Evolutionary conservation across 306 rosid species (phyloP).

Genomic region (Cucumis cinereus): DNA sequence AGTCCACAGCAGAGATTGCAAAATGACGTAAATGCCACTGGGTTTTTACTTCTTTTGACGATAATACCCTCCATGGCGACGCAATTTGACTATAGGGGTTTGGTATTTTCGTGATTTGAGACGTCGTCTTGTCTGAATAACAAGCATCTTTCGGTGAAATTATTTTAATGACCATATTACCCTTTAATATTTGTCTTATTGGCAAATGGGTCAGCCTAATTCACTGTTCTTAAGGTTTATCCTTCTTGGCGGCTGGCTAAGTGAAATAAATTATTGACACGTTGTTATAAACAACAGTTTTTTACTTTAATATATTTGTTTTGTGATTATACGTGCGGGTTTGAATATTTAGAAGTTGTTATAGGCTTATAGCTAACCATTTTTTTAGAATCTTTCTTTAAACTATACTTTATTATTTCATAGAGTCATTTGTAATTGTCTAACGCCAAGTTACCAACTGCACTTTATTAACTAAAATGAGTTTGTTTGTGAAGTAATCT

Average conservation of each 20-base stretch:
- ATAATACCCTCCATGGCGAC: not conserved
- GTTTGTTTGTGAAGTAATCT: not conserved
- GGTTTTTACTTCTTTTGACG: not conserved
- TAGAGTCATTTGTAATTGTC: not conserved
- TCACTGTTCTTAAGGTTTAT: not conserved
- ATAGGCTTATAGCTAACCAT: not conserved
- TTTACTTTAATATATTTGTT: not conserved
- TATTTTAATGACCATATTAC: not conserved
- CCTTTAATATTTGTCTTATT: constrained; percentile 5
- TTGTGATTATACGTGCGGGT: not conserved
- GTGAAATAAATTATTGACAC: not conserved
- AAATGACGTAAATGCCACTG: constrained; percentile 1
- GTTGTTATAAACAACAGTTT: not conserved
- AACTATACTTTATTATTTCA: not conserved
- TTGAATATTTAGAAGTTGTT: not conserved
- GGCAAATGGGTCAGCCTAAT: not conserved
- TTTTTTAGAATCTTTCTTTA: not conserved
- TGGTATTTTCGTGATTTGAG: constrained; percentile 4
- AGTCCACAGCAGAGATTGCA: constrained; percentile 5
- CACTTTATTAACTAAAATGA: no score
- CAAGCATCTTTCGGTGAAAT: constrained; percentile 2
- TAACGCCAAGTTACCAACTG: not conserved
- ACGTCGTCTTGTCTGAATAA: not conserved
- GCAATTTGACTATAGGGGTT: not conserved
- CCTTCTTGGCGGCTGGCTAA: constrained; percentile 3